Base-by-base conservation (phyloP, 768 basidiomycete species). In the Collybia nuda region DNA sequence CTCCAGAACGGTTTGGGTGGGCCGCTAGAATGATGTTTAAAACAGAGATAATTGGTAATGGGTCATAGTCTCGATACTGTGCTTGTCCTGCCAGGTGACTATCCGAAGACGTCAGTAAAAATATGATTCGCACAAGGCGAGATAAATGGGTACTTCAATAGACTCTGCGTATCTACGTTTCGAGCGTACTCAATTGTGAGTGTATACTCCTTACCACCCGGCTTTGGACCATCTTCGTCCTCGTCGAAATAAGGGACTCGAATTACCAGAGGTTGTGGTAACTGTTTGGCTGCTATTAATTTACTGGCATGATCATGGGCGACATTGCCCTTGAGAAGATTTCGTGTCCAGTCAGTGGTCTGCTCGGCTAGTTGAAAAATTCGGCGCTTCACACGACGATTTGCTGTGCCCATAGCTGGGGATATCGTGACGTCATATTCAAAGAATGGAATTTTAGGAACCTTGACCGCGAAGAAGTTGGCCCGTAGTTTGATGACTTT, bases 391-490 rank as follows among this genome's bases (percentile, higher is more conserved):
- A 84, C 73, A 23, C 82, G 74, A 40, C 69, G 67, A 51, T 82
- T 76, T 19, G 76, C 68, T 0, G 78, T 78, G 28, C 74, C 72
- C 5, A 72, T 70, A n/a, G 69, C 64, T 0, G 84, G 84, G 5
- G 73, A 64, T 26, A 86, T 80, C 1, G 74, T 59, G 14, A 88
- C 77, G 50, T 78, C 74, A 59, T 89, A 90, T 50, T 90, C 87
- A 59, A 73, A 82, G 7, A 84, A 57, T 2, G 74, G 65, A 0
- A 69, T 72, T 35, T 78, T 75, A 1, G 76, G 75, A 8, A 81
- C 63, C 41, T 70, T 72, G 22, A 89, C 71, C 0, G 84, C 75
- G 64, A 88, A 88, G 69, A 83, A 87, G 57, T 89, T 90, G 40
- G 85, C 74, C 6, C 88, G 75, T 14, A 88, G 62, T 39, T 70